A percentile compares a stretch with the other conserved stretches of the same genome.
Evolutionary conservation across 768 basidiomycete genomes (phyloP).

Genomic region (Sporobolomyces phaffii): DNA sequence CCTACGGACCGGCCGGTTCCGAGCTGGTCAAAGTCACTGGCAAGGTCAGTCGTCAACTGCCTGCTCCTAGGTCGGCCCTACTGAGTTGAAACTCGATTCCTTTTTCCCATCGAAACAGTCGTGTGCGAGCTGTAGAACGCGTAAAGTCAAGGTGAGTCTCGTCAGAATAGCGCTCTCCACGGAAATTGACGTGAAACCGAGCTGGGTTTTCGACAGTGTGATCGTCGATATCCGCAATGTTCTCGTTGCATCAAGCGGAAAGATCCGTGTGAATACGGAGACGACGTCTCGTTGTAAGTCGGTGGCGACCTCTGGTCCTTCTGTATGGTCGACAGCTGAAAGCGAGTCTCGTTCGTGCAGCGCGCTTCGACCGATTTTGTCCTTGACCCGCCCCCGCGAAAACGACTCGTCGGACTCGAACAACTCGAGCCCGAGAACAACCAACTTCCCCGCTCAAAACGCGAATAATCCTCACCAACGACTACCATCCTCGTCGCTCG

Average conservation of each 20-base stretch:
- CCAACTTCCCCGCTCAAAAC: not conserved
- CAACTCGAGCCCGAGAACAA: not conserved
- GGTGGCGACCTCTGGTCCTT: too few relatives aligned
- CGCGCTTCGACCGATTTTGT: constrained; percentile 15
- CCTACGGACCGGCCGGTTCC: not conserved
- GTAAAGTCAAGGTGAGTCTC: constrained; percentile 26
- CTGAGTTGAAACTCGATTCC: too few relatives aligned
- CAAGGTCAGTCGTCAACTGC: too few relatives aligned
- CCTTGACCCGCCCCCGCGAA: not conserved
- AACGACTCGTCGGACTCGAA: not conserved
- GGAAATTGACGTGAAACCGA: too few relatives aligned
- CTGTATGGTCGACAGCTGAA: not conserved
- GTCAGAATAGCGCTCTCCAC: too few relatives aligned
- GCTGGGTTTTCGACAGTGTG: constrained; percentile 12
- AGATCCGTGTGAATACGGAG: constrained; percentile 27
- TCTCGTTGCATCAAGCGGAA: constrained; percentile 26
- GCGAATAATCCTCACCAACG: not conserved
- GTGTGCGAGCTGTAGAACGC: constrained; percentile 15
- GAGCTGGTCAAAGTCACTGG: constrained; percentile 28
- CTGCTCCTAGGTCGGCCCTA: too few relatives aligned
- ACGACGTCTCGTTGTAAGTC: constrained; percentile 27
- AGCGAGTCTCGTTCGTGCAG: not conserved
- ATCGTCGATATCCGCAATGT: constrained; percentile 24
- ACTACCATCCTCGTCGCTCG: not conserved
- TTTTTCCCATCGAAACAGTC: constrained; percentile 4